Percentiles rank a stretch among this genome's conserved stretches.
phyloP scores from a whole-genome alignment of 805 yeast species.

The Debaryomyces maramus region DNA sequence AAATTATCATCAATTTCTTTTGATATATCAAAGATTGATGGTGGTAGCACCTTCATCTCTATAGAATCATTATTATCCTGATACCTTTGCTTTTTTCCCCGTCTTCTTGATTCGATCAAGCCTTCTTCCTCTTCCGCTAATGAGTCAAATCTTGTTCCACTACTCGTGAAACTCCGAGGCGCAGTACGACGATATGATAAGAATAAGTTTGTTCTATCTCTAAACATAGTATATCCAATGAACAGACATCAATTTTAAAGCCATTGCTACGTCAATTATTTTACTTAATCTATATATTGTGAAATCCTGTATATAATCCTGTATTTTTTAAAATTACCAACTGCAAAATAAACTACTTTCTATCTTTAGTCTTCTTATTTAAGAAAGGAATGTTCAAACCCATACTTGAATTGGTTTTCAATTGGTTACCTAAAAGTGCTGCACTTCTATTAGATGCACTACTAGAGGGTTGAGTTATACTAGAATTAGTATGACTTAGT shows the following conservation, averaged over 20 bases:
- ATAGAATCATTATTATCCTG: conserved; percentile 35
- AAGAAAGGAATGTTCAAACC: conserved; percentile 31
- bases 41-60: conserved; percentile 70
- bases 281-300: background rate
- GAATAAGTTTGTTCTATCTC: conserved; percentile 92
- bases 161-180: conserved; percentile 49
- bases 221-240: conserved; percentile 74
- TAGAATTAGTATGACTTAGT: conserved; percentile 8
- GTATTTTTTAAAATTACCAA: background rate
- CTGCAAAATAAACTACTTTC: conserved; percentile 8
- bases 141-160: conserved; percentile 32
- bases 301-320: background rate
- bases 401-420: conserved; percentile 21
- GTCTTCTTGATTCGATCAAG: conserved; percentile 42
- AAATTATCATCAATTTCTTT: conserved; percentile 68
- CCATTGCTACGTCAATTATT: too few species aligned
- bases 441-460: conserved; percentile 33
- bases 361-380: conserved; percentile 30
- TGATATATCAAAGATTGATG: conserved; percentile 73
- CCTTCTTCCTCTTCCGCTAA: conserved; percentile 60
- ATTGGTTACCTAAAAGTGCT: conserved; percentile 14
- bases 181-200: conserved; percentile 87
- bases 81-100: conserved; percentile 21
- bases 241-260: too few species aligned
- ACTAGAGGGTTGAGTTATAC: conserved; percentile 25